A percentile compares a stretch with the other conserved stretches of the same genome.
Evolutionary conservation across 2,329 filamentous ascomycete genomes (phyloP).

Genomic region (Hypoxylon sp.): DNA sequence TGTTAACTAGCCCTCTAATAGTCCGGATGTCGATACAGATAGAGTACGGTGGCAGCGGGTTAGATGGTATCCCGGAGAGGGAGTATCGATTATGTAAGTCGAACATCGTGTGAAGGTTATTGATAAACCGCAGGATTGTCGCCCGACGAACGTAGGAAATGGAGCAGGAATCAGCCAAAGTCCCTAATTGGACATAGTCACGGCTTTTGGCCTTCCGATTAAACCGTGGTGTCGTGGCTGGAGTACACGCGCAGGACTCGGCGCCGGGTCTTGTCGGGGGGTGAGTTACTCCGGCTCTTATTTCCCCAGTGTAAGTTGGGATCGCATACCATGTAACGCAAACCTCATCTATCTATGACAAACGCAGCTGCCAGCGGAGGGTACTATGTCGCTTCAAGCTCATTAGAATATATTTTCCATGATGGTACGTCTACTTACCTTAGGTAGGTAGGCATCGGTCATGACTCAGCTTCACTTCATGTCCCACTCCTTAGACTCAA

Average conservation of each 20-base stretch:
- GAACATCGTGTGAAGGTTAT: too few relatives aligned
- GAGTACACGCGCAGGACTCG: conserved; percentile 17
- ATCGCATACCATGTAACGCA: conserved; percentile 1
- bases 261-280: conserved; percentile 24
- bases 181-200: too few relatives aligned
- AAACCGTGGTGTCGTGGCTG: conserved; percentile 14
- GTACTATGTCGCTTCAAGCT: too few relatives aligned
- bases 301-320: conserved; percentile 9
- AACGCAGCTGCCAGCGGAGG: too few relatives aligned
- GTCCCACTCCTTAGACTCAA: conserved; percentile 5
- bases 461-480: conserved; percentile 11
- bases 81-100: conserved; percentile 24
- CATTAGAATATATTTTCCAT: too few relatives aligned
- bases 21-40: too few relatives aligned
- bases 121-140: too few relatives aligned
- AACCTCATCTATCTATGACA: not conserved
- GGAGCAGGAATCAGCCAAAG: conserved; percentile 18
- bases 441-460: too few relatives aligned
- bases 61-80: too few relatives aligned
- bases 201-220: conserved; percentile 11
- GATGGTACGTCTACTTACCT: too few relatives aligned
- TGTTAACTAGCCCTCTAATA: too few relatives aligned
- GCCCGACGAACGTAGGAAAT: conserved; percentile 1
- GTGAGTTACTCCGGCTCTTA: conserved; percentile 31
- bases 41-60: too few relatives aligned